A percentile compares a stretch with the other conserved stretches of the same genome.
Evolutionary conservation across 2,329 filamentous ascomycete genomes (phyloP).

Genomic region (Lachnellula cervina): DNA sequence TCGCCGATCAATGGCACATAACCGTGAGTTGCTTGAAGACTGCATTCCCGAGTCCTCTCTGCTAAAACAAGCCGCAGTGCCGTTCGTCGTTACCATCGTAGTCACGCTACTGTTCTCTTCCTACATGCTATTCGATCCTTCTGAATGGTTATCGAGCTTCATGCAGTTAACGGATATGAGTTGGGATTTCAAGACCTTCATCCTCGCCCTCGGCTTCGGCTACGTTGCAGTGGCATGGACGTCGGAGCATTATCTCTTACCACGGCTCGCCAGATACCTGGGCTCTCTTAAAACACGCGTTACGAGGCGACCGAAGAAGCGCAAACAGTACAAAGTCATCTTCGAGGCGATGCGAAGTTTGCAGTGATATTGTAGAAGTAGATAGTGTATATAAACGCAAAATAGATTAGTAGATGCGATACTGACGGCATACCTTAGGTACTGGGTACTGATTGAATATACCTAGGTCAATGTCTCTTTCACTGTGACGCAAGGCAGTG

Average conservation of each 20-base stretch:
- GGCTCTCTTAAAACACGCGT: slow-evolving; percentile 57
- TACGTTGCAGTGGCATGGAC: slow-evolving; percentile 67
- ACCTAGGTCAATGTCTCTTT: neutral
- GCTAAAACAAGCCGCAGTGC: slow-evolving; percentile 48
- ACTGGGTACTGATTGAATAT: neutral
- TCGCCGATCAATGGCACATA: slow-evolving; percentile 71
- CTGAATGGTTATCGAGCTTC: slow-evolving; percentile 59
- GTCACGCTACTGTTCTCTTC: slow-evolving; percentile 61
- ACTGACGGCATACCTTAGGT: neutral
- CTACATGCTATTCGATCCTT: slow-evolving; percentile 78
- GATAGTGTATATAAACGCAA: neutral
- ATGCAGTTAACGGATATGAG: slow-evolving; percentile 87
- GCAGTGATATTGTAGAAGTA: slow-evolving; percentile 14
- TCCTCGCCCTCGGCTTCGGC: slow-evolving; percentile 63
- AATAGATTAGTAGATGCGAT: neutral
- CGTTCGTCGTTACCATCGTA: slow-evolving; percentile 75
- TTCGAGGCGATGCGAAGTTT: slow-evolving; percentile 54
- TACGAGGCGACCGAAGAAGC: slow-evolving; percentile 61
- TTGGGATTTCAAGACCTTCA: slow-evolving; percentile 64
- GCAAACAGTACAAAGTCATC: slow-evolving; percentile 85
- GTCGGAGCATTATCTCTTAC: slow-evolving; percentile 68
- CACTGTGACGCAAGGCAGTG: too few relatives aligned
- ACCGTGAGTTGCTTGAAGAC: slow-evolving; percentile 53
- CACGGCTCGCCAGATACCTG: slow-evolving; percentile 60
- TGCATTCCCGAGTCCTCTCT: neutral